phyloP scores from a whole-genome alignment of 2,329 filamentous ascomycete genomes.

The Rachicladosporium sp. region DNA sequence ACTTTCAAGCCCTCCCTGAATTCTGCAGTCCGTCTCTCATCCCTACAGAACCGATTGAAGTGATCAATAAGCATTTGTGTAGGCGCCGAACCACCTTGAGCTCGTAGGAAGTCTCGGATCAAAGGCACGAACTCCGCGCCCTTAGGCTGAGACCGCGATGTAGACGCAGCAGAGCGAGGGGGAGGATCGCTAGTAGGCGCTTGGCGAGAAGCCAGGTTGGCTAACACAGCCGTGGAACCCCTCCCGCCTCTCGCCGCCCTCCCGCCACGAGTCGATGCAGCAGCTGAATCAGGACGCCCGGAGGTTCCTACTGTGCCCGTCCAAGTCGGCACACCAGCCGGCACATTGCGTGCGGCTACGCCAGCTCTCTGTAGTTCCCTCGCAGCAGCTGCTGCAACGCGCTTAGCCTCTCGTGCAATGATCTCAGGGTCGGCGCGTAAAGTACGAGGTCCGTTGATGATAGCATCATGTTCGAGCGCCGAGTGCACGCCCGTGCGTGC shows the following conservation, averaged over 20 bases:
- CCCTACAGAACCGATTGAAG: slow-evolving; percentile 70
- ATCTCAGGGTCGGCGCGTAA: slow-evolving; percentile 64
- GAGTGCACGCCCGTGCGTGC: slow-evolving; percentile 74
- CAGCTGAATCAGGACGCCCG: slow-evolving; percentile 51
- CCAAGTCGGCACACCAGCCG: slow-evolving; percentile 84
- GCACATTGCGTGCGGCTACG: slow-evolving; percentile 58
- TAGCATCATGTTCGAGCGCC: slow-evolving; percentile 86
- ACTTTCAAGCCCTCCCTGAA: slow-evolving; percentile 71
- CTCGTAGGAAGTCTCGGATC: slow-evolving; percentile 66
- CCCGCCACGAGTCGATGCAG: slow-evolving; percentile 31
- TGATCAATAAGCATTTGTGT: slow-evolving; percentile 82
- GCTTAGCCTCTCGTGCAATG: slow-evolving; percentile 69
- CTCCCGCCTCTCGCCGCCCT: slow-evolving; percentile 12
- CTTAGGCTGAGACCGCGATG: slow-evolving; percentile 16
- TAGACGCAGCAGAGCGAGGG: too few relatives aligned
- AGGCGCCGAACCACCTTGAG: slow-evolving; percentile 65
- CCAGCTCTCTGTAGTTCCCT: slow-evolving; percentile 61
- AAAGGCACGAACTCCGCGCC: slow-evolving; percentile 34
- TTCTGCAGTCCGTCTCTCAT: slow-evolving; percentile 54
- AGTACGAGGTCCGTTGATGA: slow-evolving; percentile 59
- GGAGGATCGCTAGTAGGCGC: slow-evolving; percentile 1
- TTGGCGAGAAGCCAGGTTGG: slow-evolving; percentile 32
- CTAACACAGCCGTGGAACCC: slow-evolving; percentile 30
- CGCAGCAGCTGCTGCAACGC: slow-evolving; percentile 66
- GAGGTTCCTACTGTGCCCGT: slow-evolving; percentile 72